Base-by-base conservation (phyloP, 1,284 basidiomycete species). In the Cystobasidium pallidum region DNA sequence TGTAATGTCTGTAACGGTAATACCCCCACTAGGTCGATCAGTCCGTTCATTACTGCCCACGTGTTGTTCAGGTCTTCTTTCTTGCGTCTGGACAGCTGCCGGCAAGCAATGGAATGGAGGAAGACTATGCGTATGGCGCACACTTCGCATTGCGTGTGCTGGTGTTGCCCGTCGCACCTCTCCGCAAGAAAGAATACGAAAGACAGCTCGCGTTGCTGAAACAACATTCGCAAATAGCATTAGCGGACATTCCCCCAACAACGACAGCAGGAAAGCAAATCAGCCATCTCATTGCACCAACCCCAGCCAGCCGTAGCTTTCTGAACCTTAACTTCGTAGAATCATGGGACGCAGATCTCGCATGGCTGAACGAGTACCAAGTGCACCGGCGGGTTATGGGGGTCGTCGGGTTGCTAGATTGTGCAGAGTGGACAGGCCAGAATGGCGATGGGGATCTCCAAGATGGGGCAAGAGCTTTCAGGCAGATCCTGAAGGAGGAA, bases 321-420 rank as follows among this genome's bases (percentile, higher is more conserved):
- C 81, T 93, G 47, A 88, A 91, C 76, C 83, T 93, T 51, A 86
- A 83, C 70, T 93, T 88, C 76, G 83, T 87, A 86, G 4, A 83
- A 82, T 65, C 85, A 85, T 32, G 88, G 88, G 77, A 78, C 81
- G 24, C 82, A 85, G 15, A 83, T 89, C 61, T 86, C 86, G 41
- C 84, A 90, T 49, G 76, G 65, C 76, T 79, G 39, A 62, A 76
- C 63, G 77, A 77, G n/a, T 85, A 92, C 75, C 86, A 90, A 43
- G 87, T 88, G 3, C 91, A 91, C 1, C 86, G 88, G 74, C 91
- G 91, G 75, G 87, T 90, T 17, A 82, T 92, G 17, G 91, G 88
- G 36, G 86, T 91, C 55, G 87, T 93, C 76, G 91, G 91, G 28
- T 84, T 93, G 45, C 86, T 89, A 54, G 84, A 86, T 34, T 88